phyloP scores from a whole-genome alignment of 306 rosid genomes.

The Prunus salicina region DNA sequence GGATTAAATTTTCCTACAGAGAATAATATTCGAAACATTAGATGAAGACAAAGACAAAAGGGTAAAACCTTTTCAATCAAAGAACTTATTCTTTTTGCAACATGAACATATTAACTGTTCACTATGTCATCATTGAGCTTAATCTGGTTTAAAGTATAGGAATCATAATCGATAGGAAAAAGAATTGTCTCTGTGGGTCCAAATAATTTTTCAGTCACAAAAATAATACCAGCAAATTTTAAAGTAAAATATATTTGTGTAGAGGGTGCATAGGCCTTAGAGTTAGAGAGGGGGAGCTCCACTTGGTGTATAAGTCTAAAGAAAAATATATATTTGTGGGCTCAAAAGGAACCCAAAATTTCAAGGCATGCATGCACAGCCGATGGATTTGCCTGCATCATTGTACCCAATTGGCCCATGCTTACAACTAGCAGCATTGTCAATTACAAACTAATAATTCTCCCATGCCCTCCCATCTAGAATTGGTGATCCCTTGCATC shows the following conservation, averaged over 20 bases:
- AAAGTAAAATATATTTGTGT: too few species aligned
- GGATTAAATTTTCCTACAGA: not conserved
- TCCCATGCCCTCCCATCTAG: too few species aligned
- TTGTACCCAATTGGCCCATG: conserved; percentile 1
- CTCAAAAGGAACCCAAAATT: not conserved
- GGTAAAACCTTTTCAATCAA: too few species aligned
- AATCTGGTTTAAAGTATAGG: not conserved
- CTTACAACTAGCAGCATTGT: not conserved
- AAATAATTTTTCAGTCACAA: not conserved
- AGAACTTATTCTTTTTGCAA: not conserved
- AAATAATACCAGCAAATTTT: too few species aligned
- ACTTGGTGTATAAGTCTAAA: not conserved
- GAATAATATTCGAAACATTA: not conserved
- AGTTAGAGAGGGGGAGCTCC: not conserved
- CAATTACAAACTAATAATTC: not conserved
- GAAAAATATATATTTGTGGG: not conserved
- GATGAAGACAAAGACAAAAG: too few species aligned
- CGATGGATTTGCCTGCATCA: not conserved
- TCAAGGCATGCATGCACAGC: not conserved
- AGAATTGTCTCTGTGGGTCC: not conserved
- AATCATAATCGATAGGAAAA: not conserved
- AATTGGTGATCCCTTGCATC: not conserved
- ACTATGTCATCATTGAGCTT: not conserved
- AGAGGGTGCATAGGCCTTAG: not conserved
- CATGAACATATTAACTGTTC: not conserved